phyloP scores from a whole-genome alignment of 257 asterid species.

The Capsicum chinense region DNA sequence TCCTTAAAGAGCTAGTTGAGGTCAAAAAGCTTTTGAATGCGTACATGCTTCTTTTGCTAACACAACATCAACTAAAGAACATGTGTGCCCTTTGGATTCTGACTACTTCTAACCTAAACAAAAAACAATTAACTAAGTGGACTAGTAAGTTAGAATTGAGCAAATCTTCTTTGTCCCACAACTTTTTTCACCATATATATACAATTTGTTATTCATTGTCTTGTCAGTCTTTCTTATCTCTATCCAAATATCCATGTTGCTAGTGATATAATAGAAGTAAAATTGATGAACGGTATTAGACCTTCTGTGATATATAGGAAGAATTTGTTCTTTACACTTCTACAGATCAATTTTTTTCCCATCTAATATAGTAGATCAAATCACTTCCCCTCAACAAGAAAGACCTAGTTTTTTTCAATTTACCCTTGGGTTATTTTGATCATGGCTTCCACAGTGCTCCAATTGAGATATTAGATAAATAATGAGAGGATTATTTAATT shows the following conservation, averaged over 20 bases:
- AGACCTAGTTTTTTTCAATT: neutral
- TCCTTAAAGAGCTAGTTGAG: neutral
- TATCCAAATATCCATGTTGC: neutral
- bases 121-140: neutral
- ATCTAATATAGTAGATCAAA: slow-evolving; percentile 8
- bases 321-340: neutral
- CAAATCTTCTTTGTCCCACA: neutral
- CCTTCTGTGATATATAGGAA: neutral
- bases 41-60: neutral
- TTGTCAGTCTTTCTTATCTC: neutral
- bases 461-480: neutral
- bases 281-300: neutral
- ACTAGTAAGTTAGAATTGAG: neutral
- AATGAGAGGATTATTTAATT: neutral
- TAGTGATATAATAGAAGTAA: neutral
- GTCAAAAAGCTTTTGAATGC: neutral
- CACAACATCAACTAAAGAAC: neutral
- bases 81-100: neutral
- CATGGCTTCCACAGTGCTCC: neutral
- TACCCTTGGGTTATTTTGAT: neutral
- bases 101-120: neutral
- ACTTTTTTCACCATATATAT: neutral
- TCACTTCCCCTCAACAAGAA: neutral
- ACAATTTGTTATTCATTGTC: neutral
- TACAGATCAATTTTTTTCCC: neutral